Evolutionary conservation across 2,329 filamentous ascomycete species (phyloP).

Genomic region (Fusarium compactum): DNA sequence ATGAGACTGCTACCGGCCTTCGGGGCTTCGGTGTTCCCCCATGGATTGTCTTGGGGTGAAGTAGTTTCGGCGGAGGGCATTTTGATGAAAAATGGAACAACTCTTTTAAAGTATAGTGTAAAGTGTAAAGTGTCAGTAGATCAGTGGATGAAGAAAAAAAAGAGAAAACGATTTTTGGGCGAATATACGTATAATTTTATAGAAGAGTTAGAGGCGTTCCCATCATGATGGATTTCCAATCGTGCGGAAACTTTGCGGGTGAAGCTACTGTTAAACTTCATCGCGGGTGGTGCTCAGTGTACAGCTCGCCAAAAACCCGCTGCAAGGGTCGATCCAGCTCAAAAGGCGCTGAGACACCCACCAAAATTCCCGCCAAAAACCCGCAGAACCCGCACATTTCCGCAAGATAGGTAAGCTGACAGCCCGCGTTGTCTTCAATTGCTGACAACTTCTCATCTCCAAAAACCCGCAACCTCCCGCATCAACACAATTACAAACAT

Average conservation of each 20-base stretch:
- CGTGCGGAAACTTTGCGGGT: neutral
- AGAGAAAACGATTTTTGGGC: neutral
- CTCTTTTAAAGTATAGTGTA: neutral
- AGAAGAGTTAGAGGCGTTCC: neutral
- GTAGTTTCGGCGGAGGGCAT: neutral
- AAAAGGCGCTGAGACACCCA: neutral
- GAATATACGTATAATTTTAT: neutral
- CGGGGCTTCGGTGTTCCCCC: neutral
- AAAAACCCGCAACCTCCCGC: constrained; percentile 3
- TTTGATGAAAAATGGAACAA: neutral
- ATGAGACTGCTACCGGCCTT: neutral
- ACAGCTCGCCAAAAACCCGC: neutral
- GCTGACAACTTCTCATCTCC: neutral
- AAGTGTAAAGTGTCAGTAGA: no score
- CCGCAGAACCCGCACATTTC: neutral
- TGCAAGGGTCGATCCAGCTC: rapidly evolving
- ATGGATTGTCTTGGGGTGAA: constrained; percentile 4
- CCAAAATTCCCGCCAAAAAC: neutral
- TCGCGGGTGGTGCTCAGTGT: no score
- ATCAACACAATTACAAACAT: neutral
- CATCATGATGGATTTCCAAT: neutral
- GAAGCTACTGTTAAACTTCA: neutral
- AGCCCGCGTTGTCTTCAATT: neutral
- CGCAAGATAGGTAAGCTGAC: neutral
- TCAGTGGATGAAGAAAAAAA: no score